Evolutionary conservation across 2,329 filamentous ascomycete genomes (phyloP).

Genomic region (Emmonsia crescens): DNA sequence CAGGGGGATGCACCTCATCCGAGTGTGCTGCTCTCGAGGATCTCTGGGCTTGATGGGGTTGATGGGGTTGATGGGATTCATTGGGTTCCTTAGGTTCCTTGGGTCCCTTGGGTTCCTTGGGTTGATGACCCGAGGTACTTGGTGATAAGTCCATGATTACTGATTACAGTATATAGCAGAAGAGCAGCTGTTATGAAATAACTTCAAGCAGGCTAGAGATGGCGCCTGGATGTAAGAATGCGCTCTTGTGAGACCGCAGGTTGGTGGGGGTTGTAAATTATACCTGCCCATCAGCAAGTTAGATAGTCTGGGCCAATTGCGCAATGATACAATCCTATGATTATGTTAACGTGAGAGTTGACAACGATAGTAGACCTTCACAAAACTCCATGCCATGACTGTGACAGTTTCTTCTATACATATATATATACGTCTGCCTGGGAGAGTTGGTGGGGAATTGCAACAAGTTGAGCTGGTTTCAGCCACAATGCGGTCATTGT

Average conservation of each 20-base stretch:
- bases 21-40: background rate
- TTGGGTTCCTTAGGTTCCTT: background rate
- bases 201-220: background rate
- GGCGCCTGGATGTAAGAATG: background rate
- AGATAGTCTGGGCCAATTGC: background rate
- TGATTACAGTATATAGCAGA: background rate
- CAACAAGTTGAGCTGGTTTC: no score
- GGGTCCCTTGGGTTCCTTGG: background rate
- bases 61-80: background rate
- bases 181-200: background rate
- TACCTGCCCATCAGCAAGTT: background rate
- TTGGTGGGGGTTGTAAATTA: background rate
- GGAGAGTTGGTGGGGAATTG: background rate
- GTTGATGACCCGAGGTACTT: background rate
- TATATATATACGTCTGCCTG: background rate
- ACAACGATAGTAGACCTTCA: background rate
- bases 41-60: background rate
- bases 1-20: slow-evolving; percentile 17
- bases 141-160: background rate
- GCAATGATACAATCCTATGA: background rate
- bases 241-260: background rate
- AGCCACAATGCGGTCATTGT: no score
- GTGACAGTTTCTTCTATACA: background rate
- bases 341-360: background rate
- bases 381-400: background rate